phyloP scores from a whole-genome alignment of 2,329 filamentous ascomycete genomes.

The Hymenoscyphus repandus region DNA sequence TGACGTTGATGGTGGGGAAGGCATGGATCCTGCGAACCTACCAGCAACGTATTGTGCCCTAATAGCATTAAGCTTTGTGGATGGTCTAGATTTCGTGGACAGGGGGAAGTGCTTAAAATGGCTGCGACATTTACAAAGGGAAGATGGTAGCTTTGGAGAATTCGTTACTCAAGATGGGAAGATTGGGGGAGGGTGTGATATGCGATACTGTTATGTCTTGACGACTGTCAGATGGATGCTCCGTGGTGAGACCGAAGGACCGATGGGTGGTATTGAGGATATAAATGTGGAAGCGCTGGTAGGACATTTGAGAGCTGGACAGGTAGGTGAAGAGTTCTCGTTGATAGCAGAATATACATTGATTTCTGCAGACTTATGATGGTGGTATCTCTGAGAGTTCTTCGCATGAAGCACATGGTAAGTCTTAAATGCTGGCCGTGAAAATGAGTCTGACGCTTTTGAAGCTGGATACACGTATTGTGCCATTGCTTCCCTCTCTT shows the following conservation, averaged over 20 bases:
- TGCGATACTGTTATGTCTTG: constrained; percentile 83
- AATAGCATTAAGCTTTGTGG: constrained; percentile 61
- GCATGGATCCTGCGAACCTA: constrained; percentile 74
- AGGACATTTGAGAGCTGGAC: constrained; percentile 62
- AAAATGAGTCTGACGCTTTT: constrained; percentile 14
- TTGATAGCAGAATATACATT: constrained; percentile 6
- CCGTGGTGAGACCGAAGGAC: constrained; percentile 51
- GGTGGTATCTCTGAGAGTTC: constrained; percentile 31
- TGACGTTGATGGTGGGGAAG: constrained; percentile 35
- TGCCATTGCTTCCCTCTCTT: constrained; percentile 69
- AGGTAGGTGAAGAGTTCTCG: constrained; percentile 37
- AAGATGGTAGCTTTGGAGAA: constrained; percentile 89
- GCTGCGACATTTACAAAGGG: constrained; percentile 70
- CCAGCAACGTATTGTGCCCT: constrained; percentile 89
- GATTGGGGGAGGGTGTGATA: constrained; percentile 76
- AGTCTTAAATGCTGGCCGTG: background rate
- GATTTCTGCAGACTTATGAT: constrained; percentile 28
- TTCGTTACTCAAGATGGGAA: constrained; percentile 52
- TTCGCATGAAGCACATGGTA: constrained; percentile 31
- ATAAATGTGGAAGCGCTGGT: constrained; percentile 69
- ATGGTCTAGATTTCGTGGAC: constrained; percentile 57
- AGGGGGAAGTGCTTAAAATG: constrained; percentile 64
- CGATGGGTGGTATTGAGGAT: constrained; percentile 54
- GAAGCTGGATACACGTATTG: constrained; percentile 87
- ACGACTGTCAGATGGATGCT: constrained; percentile 79